phyloP scores from a whole-genome alignment of 129 eudicot genomes.

The Heracleum sosnowskyi region DNA sequence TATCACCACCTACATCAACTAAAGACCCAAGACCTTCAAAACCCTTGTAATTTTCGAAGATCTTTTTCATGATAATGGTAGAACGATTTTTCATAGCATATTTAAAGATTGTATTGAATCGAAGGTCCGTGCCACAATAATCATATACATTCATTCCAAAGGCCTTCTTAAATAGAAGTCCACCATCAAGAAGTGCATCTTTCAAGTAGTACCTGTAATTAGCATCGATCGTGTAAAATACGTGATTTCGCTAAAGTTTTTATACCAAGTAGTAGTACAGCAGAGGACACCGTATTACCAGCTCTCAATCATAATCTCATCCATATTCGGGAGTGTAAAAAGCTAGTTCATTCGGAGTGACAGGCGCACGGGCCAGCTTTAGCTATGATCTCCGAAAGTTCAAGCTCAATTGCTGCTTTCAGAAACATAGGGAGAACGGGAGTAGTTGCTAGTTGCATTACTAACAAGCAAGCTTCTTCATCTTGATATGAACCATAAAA shows the following conservation, averaged over 20 bases:
- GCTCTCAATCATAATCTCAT: neutral
- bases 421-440: conserved; percentile 70
- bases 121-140: conserved; percentile 45
- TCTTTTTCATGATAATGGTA: conserved; percentile 60
- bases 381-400: conserved; percentile 50
- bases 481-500: too few species aligned
- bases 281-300: neutral
- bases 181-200: conserved; percentile 80
- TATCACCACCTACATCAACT: conserved; percentile 86
- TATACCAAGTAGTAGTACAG: too few species aligned
- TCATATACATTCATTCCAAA: conserved; percentile 67
- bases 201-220: conserved; percentile 54
- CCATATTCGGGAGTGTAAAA: neutral
- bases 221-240: too few species aligned
- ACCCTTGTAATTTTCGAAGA: conserved; percentile 52
- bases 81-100: conserved; percentile 59
- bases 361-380: conserved; percentile 25
- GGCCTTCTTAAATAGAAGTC: conserved; percentile 71
- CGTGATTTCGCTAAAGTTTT: too few species aligned
- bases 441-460: conserved; percentile 20
- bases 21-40: conserved; percentile 43
- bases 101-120: conserved; percentile 69
- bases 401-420: conserved; percentile 64
- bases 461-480: too few species aligned
- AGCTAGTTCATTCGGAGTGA: neutral